These are phyloP conservation scores for Aspergillus asperescens DNA, from an alignment of 495 filamentous ascomycete species.

Conservation along the genomic window DNA sequence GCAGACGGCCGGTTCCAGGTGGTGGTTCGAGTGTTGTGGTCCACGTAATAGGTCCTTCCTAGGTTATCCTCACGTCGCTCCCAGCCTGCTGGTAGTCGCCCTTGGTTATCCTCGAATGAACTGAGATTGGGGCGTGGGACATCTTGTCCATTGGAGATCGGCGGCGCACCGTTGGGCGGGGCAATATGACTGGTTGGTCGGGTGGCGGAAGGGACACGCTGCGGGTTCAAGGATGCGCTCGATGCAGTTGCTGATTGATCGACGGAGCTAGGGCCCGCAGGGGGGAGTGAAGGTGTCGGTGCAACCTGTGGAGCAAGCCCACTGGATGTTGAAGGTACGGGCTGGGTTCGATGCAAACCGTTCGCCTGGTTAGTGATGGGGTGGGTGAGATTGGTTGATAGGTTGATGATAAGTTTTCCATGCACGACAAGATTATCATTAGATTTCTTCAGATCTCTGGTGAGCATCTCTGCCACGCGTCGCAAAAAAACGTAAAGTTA, in stretches of 20 bases:
- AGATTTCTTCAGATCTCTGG: slow-evolving; percentile 95
- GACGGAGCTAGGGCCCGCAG: slow-evolving; percentile 26
- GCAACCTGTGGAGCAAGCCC: slow-evolving; percentile 39
- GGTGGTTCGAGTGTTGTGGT: slow-evolving; percentile 94
- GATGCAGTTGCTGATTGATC: slow-evolving; percentile 31
- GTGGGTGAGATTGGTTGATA: slow-evolving; percentile 77
- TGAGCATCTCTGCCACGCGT: slow-evolving; percentile 74
- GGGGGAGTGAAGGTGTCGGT: slow-evolving; percentile 25
- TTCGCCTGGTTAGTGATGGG: slow-evolving; percentile 47
- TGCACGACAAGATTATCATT: slow-evolving; percentile 97
- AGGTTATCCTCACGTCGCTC: slow-evolving; percentile 94
- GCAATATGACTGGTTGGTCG: slow-evolving; percentile 28
- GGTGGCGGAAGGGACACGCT: slow-evolving; percentile 37
- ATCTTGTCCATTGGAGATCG: slow-evolving; percentile 36
- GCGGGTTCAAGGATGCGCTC: slow-evolving; percentile 33
- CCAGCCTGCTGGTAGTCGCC: slow-evolving; percentile 89
- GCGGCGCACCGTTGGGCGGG: slow-evolving; percentile 31
- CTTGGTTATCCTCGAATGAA: slow-evolving; percentile 92
- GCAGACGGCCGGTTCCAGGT: slow-evolving; percentile 90
- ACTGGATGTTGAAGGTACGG: slow-evolving; percentile 35
- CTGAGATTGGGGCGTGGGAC: slow-evolving; percentile 59
- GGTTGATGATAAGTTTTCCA: slow-evolving; percentile 92
- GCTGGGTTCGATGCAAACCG: slow-evolving; percentile 34
- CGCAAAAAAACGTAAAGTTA: slow-evolving; percentile 2
- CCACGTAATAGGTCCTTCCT: slow-evolving; percentile 97